A percentile compares a stretch with the other conserved stretches of the same genome.
These are phyloP conservation scores for Parastagonospora avenae DNA, from an alignment of 2,329 filamentous ascomycete genomes.

Conservation along the genomic window DNA sequence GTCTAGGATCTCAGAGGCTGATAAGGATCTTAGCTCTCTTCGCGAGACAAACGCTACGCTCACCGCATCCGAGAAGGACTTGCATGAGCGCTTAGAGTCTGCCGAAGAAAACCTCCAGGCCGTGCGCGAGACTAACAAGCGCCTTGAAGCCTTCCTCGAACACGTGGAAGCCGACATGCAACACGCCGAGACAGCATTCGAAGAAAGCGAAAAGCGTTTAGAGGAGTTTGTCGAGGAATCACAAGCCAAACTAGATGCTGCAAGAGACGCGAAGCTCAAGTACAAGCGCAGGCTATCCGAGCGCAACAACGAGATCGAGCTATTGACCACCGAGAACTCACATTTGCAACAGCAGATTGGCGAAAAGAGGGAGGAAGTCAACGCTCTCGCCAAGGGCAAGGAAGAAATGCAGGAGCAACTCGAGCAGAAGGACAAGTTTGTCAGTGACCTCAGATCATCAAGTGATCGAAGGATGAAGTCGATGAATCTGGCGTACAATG, in stretches of 20 bases:
- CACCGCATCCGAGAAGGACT: conserved; percentile 35
- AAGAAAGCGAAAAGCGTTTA: conserved; percentile 37
- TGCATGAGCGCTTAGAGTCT: conserved; percentile 30
- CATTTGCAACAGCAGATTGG: conserved; percentile 33
- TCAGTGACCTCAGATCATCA: conserved; percentile 29
- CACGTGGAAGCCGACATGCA: conserved; percentile 38
- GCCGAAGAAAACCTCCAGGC: conserved; percentile 40
- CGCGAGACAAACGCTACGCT: conserved; percentile 32
- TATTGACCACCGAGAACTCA: conserved; percentile 33
- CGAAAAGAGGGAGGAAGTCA: conserved; percentile 31
- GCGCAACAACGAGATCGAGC: conserved; percentile 35
- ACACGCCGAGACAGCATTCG: conserved; percentile 34
- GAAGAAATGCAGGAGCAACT: conserved; percentile 28
- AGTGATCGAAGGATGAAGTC: conserved; percentile 27
- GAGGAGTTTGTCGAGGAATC: conserved; percentile 34
- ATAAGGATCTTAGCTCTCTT: conserved; percentile 34
- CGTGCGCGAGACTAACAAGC: conserved; percentile 36
- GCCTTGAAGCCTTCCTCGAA: conserved; percentile 39
- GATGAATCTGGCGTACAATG: conserved; percentile 28
- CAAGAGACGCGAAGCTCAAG: conserved; percentile 31
- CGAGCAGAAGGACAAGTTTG: conserved; percentile 31
- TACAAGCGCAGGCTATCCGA: conserved; percentile 38
- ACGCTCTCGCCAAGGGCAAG: conserved; percentile 26
- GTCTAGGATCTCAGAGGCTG: conserved; percentile 26
- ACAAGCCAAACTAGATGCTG: conserved; percentile 35